phyloP scores from a whole-genome alignment of 768 basidiomycete genomes.

The Tephrocybe sp. region DNA sequence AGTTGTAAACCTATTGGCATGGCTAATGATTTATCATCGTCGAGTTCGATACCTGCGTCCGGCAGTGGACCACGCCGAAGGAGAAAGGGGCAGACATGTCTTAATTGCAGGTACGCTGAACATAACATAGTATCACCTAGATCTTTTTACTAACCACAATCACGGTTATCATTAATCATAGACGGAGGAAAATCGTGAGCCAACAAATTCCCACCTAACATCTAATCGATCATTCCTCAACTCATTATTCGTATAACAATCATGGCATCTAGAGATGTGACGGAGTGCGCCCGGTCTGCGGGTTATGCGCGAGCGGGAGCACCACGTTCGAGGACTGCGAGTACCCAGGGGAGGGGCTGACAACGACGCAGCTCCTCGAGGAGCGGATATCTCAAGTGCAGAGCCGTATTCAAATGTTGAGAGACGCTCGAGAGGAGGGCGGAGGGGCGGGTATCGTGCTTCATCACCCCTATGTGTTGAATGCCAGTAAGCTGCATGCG shows the following conservation, averaged over 20 bases:
- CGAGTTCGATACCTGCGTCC: no score
- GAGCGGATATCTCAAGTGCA: conserved; percentile 8
- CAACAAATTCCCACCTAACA: background rate
- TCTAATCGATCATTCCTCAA: background rate
- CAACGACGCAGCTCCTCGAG: conserved; percentile 7
- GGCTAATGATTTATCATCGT: no score
- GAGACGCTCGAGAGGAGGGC: background rate
- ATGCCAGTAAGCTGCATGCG: background rate
- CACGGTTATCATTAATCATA: background rate
- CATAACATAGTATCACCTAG: background rate
- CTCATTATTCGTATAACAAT: background rate
- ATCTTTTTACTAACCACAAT: background rate
- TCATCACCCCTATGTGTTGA: conserved; percentile 8
- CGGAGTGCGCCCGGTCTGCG: conserved; percentile 8
- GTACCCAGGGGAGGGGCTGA: conserved; percentile 8
- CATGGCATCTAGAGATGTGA: conserved; percentile 10
- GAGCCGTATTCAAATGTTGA: conserved; percentile 4
- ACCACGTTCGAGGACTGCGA: conserved; percentile 12
- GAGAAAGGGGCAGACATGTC: conserved; percentile 12
- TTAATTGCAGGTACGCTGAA: conserved; percentile 10
- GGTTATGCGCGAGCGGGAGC: conserved; percentile 4
- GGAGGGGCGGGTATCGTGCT: background rate
- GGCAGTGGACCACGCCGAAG: background rate
- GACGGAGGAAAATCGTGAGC: conserved; percentile 14
- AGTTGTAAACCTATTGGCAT: no score